Conservation (phyloP, 352 stramenopile genomes). For the Pythium graminicola region DNA sequence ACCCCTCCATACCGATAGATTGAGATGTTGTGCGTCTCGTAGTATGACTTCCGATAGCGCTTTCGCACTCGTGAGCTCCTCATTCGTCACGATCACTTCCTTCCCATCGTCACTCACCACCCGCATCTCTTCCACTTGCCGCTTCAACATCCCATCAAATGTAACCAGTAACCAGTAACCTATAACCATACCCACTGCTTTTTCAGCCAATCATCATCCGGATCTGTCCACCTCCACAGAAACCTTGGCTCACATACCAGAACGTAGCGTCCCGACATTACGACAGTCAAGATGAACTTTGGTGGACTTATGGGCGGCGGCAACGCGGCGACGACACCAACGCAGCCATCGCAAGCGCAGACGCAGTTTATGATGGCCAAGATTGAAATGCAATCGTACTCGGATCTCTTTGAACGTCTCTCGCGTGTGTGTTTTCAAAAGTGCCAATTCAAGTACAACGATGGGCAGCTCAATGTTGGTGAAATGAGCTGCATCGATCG, state of each 20-base stretch:
- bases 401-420: constrained; percentile 88
- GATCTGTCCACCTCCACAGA: constrained; percentile 20
- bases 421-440: constrained; percentile 91
- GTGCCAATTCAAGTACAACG: constrained; percentile 94
- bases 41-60: constrained; percentile 20
- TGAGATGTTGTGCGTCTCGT: constrained; percentile 38
- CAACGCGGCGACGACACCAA: constrained; percentile 30
- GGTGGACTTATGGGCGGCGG: constrained; percentile 60
- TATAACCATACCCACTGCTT: background rate
- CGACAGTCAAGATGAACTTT: constrained; percentile 56
- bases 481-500: constrained; percentile 98
- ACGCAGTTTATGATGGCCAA: constrained; percentile 83
- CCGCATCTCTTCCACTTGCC: constrained; percentile 27
- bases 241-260: constrained; percentile 3
- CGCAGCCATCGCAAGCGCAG: constrained; percentile 47
- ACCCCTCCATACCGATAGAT: constrained; percentile 40
- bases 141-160: constrained; percentile 15
- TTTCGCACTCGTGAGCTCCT: constrained; percentile 32
- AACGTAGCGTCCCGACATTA: background rate
- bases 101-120: constrained; percentile 17
- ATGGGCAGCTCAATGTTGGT: constrained; percentile 94
- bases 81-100: constrained; percentile 52
- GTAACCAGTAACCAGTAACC: background rate
- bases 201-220: constrained; percentile 21
- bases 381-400: constrained; percentile 89